These are phyloP conservation scores for Dactylonectria estremocensis DNA, from an alignment of 2,329 filamentous ascomycete species.

Conservation along the genomic window DNA sequence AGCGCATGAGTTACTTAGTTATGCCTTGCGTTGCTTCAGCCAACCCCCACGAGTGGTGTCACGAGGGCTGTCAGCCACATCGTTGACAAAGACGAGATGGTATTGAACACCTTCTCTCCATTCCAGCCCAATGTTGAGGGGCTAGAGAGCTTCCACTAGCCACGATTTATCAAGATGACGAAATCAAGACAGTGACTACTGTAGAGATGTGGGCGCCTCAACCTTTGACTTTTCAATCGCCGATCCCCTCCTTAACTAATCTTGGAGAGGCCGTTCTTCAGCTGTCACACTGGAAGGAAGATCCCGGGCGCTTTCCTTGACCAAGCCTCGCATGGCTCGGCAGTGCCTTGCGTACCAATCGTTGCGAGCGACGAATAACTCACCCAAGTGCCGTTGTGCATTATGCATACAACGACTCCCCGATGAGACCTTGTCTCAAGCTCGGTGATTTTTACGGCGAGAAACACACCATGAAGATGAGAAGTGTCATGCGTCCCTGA, in stretches of 20 bases:
- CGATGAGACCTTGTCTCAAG: not conserved
- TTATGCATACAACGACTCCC: not conserved
- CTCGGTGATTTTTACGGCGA: constrained; percentile 14
- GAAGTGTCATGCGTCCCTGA: not conserved
- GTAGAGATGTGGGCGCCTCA: not conserved
- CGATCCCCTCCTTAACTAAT: constrained; percentile 16
- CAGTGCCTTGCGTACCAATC: constrained; percentile 3
- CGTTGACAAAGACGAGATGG: constrained; percentile 7
- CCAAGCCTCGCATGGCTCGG: constrained; percentile 7
- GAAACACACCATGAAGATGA: not conserved
- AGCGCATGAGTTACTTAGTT: constrained; percentile 12
- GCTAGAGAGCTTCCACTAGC: constrained; percentile 15
- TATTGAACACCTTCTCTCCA: constrained; percentile 1
- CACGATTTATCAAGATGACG: constrained; percentile 25
- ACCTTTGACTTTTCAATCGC: constrained; percentile 27
- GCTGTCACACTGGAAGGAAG: constrained; percentile 20
- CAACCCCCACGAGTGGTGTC: constrained; percentile 19
- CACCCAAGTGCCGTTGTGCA: not conserved
- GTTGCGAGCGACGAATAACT: constrained; percentile 4
- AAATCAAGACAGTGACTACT: constrained; percentile 17
- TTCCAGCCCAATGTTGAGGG: not conserved
- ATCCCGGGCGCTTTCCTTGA: constrained; percentile 21
- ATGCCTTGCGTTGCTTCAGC: not conserved
- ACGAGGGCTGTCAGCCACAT: constrained; percentile 2
- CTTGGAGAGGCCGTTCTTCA: not conserved